Percentiles rank a stretch among this genome's conserved stretches.
Evolutionary conservation across 306 rosid genomes (phyloP).

Genomic region (Lagenaria siceraria): DNA sequence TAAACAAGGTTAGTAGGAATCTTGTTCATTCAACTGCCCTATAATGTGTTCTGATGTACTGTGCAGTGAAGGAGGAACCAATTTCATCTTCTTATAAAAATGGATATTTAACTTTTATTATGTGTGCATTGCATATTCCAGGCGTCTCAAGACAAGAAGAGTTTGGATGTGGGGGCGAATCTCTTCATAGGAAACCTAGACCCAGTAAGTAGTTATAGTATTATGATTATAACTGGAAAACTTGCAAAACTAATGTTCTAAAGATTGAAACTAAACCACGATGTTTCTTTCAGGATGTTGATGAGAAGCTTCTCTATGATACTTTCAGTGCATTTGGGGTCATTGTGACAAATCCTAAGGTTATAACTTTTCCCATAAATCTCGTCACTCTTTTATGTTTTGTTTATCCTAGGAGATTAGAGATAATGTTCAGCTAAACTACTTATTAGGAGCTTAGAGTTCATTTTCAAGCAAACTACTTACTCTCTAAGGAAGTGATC

Average conservation of each 20-base stretch:
- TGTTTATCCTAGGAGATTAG: background rate
- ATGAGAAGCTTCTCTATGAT: conserved; percentile 90
- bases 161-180: conserved; percentile 95
- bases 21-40: background rate
- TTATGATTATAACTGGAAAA: background rate
- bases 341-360: conserved; percentile 97
- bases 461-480: background rate
- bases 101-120: conserved; percentile 1
- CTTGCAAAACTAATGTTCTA: background rate
- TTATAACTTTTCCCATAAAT: conserved; percentile 5
- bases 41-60: background rate
- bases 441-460: background rate
- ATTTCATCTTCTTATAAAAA: background rate
- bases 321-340: conserved; percentile 99
- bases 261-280: background rate
- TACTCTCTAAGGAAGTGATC: background rate
- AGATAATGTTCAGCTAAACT: background rate
- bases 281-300: conserved; percentile 67
- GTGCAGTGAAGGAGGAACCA: background rate
- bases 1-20: conserved; percentile 54
- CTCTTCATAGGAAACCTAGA: conserved; percentile 96
- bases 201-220: conserved; percentile 44
- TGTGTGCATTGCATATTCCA: conserved; percentile 13
- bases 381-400: background rate
- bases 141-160: conserved; percentile 99